Percentiles rank a stretch among this genome's conserved stretches.
phyloP scores from a whole-genome alignment of 2,329 filamentous ascomycete genomes.

The Trichoderma breve region DNA sequence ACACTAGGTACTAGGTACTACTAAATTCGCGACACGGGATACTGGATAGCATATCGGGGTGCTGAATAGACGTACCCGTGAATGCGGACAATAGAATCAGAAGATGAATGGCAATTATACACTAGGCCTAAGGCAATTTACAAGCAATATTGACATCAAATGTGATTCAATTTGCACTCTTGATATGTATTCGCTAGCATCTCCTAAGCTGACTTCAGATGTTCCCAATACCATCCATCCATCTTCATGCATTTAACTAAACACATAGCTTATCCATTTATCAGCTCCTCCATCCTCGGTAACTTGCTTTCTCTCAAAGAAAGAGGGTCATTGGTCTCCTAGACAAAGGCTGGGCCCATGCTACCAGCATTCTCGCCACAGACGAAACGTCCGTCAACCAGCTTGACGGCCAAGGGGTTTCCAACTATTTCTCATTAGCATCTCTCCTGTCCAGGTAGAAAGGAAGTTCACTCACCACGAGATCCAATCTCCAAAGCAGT shows the following conservation, averaged over 20 bases:
- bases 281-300: neutral
- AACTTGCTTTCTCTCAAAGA: neutral
- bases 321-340: neutral
- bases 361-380: neutral
- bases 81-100: neutral
- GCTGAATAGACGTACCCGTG: neutral
- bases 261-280: neutral
- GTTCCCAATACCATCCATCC: neutral
- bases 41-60: neutral
- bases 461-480: constrained; percentile 5
- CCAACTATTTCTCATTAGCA: neutral
- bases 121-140: neutral
- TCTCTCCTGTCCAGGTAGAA: neutral
- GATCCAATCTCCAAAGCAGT: constrained; percentile 23
- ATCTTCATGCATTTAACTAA: neutral
- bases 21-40: neutral
- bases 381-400: neutral
- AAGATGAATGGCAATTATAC: neutral
- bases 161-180: neutral
- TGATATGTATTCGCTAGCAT: neutral
- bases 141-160: neutral
- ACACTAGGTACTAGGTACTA: too few species aligned
- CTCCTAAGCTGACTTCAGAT: neutral
- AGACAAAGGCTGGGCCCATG: neutral
- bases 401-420: neutral